Evolutionary conservation across 2,329 filamentous ascomycete species (phyloP).

Genomic region (Curvularia hawaiiensis): DNA sequence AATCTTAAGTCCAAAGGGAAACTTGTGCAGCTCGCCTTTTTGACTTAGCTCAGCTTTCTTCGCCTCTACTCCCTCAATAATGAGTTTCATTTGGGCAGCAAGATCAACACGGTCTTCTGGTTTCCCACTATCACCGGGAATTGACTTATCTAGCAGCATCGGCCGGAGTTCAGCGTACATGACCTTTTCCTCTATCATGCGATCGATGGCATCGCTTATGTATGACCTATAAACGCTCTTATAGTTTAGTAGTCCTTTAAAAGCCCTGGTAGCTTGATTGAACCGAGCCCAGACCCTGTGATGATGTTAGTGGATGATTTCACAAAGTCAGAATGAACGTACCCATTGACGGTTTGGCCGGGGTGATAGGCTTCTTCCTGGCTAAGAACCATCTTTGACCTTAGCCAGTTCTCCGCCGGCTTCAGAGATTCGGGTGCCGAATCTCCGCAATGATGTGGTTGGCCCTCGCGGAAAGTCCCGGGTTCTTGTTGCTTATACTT

Average conservation of each 20-base stretch:
- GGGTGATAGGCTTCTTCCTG: constrained; percentile 64
- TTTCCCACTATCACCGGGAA: constrained; percentile 63
- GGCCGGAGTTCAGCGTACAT: constrained; percentile 74
- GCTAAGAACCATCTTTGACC: constrained; percentile 65
- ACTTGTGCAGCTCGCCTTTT: constrained; percentile 49
- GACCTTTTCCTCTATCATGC: constrained; percentile 68
- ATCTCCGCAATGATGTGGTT: constrained; percentile 23
- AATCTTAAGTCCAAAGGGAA: constrained; percentile 69
- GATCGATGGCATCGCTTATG: constrained; percentile 63
- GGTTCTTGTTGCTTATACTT: constrained; percentile 16
- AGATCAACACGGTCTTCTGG: constrained; percentile 57
- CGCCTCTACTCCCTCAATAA: constrained; percentile 54
- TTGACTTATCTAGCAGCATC: constrained; percentile 70
- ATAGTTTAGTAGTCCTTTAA: constrained; percentile 75
- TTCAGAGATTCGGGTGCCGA: constrained; percentile 19
- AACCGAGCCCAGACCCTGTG: constrained; percentile 64
- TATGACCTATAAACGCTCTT: constrained; percentile 66
- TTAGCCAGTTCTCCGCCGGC: constrained; percentile 59
- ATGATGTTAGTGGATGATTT: constrained; percentile 1
- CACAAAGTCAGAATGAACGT: constrained; percentile 27
- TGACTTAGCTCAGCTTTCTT: constrained; percentile 53
- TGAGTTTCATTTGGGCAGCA: constrained; percentile 59
- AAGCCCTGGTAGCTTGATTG: constrained; percentile 71
- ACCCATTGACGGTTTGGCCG: constrained; percentile 59
- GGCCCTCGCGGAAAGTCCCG: constrained; percentile 4